Evolutionary conservation across 257 asterid species (phyloP), one percentile per base, ranked within the genome.

Genomic region (Lycium ferocissimum): DNA sequence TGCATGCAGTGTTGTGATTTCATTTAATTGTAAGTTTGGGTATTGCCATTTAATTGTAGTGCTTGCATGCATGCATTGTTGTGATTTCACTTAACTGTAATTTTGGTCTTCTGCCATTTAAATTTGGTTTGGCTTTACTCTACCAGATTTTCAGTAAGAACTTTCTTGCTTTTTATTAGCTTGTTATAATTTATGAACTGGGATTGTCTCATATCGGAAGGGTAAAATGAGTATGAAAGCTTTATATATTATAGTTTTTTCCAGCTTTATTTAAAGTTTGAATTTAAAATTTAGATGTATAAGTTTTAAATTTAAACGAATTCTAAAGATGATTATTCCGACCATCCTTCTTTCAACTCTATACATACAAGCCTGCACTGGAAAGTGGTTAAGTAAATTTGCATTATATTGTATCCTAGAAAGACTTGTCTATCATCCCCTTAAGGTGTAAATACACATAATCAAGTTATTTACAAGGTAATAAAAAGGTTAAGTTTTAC

Each of bases 1-100:
- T 73, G 61, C 81, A 47, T 73, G 81, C n/a, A 20, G 47, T 47
- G 62, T 26, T 22, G 82, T 76, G 43, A 76, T 51, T 76, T 54
- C 82, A 22, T 22, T 26, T 18, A 7, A 76, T 51, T 76, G 82
- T 76, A 51, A 26, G 14, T 76, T 22, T 76, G 7, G 75, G 2
- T 54, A 11, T 17, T 54, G 17, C 59, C 59, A 54, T 54, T 54
- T 13, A 54, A 54, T 0, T 54, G 18, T 26, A 0, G 33, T 26
- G 33, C 33, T 26, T 26, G 33, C 33, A 26, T 54, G 59, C 59
- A 54, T 54, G 59, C 59, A 54, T 56, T 56, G 61, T 56, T 56
- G n/a, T 56, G 7, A 56, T 56, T 56, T 56, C 61, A 56, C 17
- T 15, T 56, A 14, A 56, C 12, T 56, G 61, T 56, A 4, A 56